Evolutionary conservation across 805 yeast genomes (phyloP), one percentile per base, ranked within the genome.

Genomic region (Scheffersomyces coipomensis): DNA sequence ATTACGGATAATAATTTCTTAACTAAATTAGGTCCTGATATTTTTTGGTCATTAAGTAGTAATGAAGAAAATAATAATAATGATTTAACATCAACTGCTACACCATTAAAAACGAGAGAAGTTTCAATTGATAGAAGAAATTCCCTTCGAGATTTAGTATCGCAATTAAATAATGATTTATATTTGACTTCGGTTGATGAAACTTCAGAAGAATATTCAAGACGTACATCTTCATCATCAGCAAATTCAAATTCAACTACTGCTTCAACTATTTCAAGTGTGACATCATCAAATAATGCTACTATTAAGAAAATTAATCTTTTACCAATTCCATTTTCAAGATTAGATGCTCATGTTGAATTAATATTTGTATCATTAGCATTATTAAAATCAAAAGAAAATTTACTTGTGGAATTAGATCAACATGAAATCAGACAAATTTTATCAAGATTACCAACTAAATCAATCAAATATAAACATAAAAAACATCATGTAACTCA

Each of bases 351-450:
- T 1, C 95, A 88, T 54, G 72, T 83, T 22, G 89, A 85, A 63
- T 71, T 88, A 24, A 63, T 85, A 1, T 90, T 88, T 53, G 76
- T 86, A 2, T 80, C 87, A 35, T 66, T 89, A 34, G 87, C 97
- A 1, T 76, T 90, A 29, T 66, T 90, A 47, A 87, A 87, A 60
- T 81, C 91, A 37, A 83, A 84, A 59, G 90, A 85, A 50, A 79
- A 79, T 49, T 79, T 85, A 29, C 71, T 90, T 39, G 73, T 87
- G 47, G 97, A 90, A 56, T 81, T 89, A 47, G 98, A 90, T 53
- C 95, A 88, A 56, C 81, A 86, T 46, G 98, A 90, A 62, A 87
- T 88, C 33, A 72, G 89, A 27, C 95, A 89, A 55, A 80, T 81
- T 47, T 70, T 90, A 45, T 78, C 79, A 44, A 75, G 82, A 27